phyloP scores from a whole-genome alignment of 805 yeast species.

The Blastobotrys peoriensis region DNA sequence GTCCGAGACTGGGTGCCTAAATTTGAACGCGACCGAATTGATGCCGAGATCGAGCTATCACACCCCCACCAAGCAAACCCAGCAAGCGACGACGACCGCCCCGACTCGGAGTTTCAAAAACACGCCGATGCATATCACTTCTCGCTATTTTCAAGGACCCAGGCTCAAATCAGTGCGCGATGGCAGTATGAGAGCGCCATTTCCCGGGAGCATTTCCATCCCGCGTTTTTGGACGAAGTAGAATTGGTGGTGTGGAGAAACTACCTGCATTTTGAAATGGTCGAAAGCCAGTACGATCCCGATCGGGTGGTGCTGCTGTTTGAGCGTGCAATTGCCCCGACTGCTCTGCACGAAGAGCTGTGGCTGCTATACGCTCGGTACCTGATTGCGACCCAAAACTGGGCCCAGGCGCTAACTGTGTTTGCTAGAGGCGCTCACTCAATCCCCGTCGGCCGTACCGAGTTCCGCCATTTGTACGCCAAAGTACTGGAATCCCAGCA shows the following conservation, averaged over 20 bases:
- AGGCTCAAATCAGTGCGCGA: conserved; percentile 46
- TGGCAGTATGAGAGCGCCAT: conserved; percentile 72
- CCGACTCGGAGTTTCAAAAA: not conserved
- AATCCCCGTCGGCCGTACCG: conserved; percentile 24
- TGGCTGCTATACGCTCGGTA: conserved; percentile 69
- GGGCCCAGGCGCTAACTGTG: conserved; percentile 34
- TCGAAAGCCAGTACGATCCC: conserved; percentile 20
- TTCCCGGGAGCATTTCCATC: conserved; percentile 49
- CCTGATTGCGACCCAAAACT: conserved; percentile 33
- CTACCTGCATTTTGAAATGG: conserved; percentile 53
- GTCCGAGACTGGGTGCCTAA: conserved; percentile 30
- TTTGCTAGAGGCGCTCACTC: conserved; percentile 47
- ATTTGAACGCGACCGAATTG: conserved; percentile 29
- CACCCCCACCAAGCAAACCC: not conserved
- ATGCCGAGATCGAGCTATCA: conserved; percentile 14
- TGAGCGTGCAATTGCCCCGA: conserved; percentile 55
- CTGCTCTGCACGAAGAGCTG: conserved; percentile 49
- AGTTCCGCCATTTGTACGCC: conserved; percentile 29
- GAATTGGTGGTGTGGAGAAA: conserved; percentile 51
- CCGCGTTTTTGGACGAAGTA: conserved; percentile 39
- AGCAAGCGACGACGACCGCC: not conserved
- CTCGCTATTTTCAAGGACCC: conserved; percentile 41
- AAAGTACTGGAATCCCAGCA: conserved; percentile 26
- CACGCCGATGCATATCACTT: conserved; percentile 39
- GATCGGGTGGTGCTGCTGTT: conserved; percentile 42